Evolutionary conservation across 1,284 basidiomycete species (phyloP), one percentile per base, ranked within the genome.

Genomic region (Cutaneotrichosporon spelunceum): DNA sequence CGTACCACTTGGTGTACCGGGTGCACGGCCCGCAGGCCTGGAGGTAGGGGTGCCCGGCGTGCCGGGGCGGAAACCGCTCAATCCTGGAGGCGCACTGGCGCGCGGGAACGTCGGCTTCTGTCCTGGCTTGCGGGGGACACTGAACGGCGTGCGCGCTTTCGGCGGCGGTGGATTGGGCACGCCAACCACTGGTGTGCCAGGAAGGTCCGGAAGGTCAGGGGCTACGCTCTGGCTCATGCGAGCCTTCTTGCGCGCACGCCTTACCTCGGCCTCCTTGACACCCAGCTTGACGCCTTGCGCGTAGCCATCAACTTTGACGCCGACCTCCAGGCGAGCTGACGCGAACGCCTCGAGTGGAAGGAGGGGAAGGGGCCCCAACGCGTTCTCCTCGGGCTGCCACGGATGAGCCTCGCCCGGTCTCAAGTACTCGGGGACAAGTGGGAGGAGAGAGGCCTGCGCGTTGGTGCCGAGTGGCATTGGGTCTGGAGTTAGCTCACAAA

Each of bases 241-340:
- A 10, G 55, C 56, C 59, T 62, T 64, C 30, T 64, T 64, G 26
- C 63, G 60, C 42, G 45, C 52, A 1, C 66, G 63, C 29, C 33
- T 33, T 50, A 60, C 66, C 53, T 67, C 62, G 42, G 66, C 66
- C 45, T 62, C 66, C 30, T 57, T 56, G 21, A 67, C 66, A 39
- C 75, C 75, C 4, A 65, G 39, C 61, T 77, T 75, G 48, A 65
- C 64, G 11, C 73, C 74, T 8, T 58, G 57, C 4, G 60, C 62
- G 56, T 77, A 77, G 13, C 74, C 75, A 19, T 72, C 70, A 24
- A 69, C 65, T 53, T 69, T 72, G 16, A 56, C 49, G 5, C 75
- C 74, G 0, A 60, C 59, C 56, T 76, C 71, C 21, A 77, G 63
- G 16, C 63, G 64, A 7, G 74, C 74, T 0, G 63, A 48, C 11